Evolutionary conservation across 345 rosid species (phyloP), one percentile per base, ranked within the genome.

Genomic region (Physaria fendleri): DNA sequence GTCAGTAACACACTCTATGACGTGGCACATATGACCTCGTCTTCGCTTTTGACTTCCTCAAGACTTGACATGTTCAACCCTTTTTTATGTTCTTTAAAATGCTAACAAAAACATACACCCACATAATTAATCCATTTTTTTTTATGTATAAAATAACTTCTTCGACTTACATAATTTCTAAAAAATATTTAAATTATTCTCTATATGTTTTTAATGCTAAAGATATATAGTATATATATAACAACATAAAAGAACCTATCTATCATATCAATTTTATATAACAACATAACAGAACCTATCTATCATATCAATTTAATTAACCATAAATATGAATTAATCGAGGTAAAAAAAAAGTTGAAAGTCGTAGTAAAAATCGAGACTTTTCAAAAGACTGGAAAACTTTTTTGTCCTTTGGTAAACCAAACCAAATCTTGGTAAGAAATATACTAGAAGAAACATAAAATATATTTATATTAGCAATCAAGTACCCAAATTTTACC

Each of bases 401-500:
- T 32, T 41, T 48, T 10, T 2, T n/a, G n/a, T 18, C 18, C 28
- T 38, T 59, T 38, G 61, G 55, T 43, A 18, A 68, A 29, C 61
- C 47, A 59, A 68, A 68, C 59, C 47, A 23, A 12, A 33, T 42
- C 28, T 52, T 45, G 63, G 68, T 61, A 53, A 69, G 67, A 68
- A 52, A 44, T 8, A 27, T 53, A 28, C 22, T 51, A 18, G 61
- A 44, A 51, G 37, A 33, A 56, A 57, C 49, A 48, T 29, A 9
- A 21, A 44, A 9, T 8, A 12, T 41, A 52, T 49, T 22, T 22
- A 43, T 39, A 30, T 22, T 12, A 20, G 17, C 18, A 33, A 67
- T 5, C 59, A 59, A 61, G 74, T 69, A 69, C 68, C 74, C 68
- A 69, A 69, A 5, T 2, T 69, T 62, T 69, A 69, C 73, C 51